phyloP scores from a whole-genome alignment of 257 asterid species.

The Solanum phureja region DNA sequence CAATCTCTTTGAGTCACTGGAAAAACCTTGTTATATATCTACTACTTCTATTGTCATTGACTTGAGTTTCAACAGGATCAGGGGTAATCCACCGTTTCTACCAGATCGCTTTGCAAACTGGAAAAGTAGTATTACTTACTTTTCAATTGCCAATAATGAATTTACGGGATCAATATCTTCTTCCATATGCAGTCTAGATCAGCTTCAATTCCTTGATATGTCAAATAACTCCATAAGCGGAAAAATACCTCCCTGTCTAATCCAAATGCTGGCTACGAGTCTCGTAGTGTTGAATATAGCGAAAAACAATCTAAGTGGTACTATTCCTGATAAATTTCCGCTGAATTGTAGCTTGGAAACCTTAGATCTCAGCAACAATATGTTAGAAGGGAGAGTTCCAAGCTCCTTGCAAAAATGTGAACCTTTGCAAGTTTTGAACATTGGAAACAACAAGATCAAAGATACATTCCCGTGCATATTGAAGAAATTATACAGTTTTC shows the following conservation, averaged over 20 bases:
- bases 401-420: not conserved
- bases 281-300: no score
- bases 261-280: no score
- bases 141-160: not conserved
- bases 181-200: not conserved
- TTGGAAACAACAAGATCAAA: constrained; percentile 1
- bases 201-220: not conserved
- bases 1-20: constrained; percentile 13
- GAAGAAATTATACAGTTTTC: not conserved
- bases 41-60: not conserved
- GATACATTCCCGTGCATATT: not conserved
- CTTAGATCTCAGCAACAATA: not conserved
- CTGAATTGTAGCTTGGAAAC: not conserved
- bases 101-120: not conserved
- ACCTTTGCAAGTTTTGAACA: not conserved
- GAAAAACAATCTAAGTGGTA: not conserved
- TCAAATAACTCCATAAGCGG: not conserved
- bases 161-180: not conserved
- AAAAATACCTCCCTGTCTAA: no score
- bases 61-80: constrained; percentile 21
- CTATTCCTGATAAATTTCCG: not conserved
- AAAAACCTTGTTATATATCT: constrained; percentile 7
- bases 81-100: constrained; percentile 13
- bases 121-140: not conserved
- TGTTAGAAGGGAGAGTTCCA: not conserved